A percentile compares a stretch with the other conserved stretches of the same genome.
These are phyloP conservation scores for Vitis riparia DNA, from an alignment of 164 flowering plant genomes.

Conservation along the genomic window DNA sequence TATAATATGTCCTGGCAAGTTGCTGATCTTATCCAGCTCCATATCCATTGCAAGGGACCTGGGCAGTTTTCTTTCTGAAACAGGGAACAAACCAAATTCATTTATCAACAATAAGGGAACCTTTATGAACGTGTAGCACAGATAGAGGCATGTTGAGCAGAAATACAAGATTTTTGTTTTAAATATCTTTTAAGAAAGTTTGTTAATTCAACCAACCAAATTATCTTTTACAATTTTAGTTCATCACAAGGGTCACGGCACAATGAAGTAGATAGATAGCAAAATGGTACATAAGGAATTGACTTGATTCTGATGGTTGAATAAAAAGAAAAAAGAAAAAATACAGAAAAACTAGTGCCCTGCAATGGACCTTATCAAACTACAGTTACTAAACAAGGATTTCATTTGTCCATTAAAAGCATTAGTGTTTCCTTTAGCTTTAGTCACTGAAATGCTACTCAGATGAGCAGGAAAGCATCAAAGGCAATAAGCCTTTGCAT, in stretches of 20 bases:
- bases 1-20: conserved; percentile 47
- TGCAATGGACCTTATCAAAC: background rate
- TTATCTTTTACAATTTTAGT: too few species aligned
- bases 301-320: too few species aligned
- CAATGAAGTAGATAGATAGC: too few species aligned
- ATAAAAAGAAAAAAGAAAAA: background rate
- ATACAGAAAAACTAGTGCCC: background rate
- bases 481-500: background rate
- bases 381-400: background rate
- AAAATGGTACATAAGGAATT: too few species aligned
- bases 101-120: background rate
- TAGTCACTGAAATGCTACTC: background rate
- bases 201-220: too few species aligned
- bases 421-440: background rate
- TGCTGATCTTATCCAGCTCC: conserved; percentile 43
- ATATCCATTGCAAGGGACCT: conserved; percentile 24
- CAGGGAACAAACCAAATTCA: background rate
- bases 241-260: too few species aligned
- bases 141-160: background rate
- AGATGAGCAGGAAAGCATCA: background rate
- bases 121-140: background rate
- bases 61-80: conserved; percentile 39
- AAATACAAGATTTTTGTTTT: too few species aligned
- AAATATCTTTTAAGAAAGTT: too few species aligned
- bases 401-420: background rate